Conservation (phyloP, 352 stramenopile species). For the Blastocystis sp. region DNA sequence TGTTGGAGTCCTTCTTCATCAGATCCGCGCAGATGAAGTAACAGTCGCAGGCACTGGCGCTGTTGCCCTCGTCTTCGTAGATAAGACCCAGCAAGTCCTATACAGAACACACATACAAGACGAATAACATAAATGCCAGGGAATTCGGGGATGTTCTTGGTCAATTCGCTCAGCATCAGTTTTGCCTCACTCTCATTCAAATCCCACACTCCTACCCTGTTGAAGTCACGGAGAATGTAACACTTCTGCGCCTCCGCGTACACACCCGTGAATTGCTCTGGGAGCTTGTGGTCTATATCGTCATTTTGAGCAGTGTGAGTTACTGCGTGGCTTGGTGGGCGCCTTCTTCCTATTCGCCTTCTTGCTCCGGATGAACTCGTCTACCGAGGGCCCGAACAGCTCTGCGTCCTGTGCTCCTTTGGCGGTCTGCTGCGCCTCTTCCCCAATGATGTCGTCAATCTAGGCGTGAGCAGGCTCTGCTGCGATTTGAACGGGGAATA, state of each 20-base stretch:
- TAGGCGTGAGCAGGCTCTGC: neutral
- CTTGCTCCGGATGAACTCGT: conserved; percentile 47
- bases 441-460: conserved; percentile 68
- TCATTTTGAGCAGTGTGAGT: neutral
- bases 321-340: conserved; percentile 10
- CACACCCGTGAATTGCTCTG: conserved; percentile 20
- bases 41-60: conserved; percentile 44
- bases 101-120: neutral
- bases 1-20: conserved; percentile 28
- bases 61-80: conserved; percentile 49
- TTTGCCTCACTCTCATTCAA: too few species aligned
- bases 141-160: conserved; percentile 55
- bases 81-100: conserved; percentile 58
- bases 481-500: neutral
- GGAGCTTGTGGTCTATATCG: conserved; percentile 20
- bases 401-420: conserved; percentile 1
- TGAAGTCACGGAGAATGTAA: conserved; percentile 54
- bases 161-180: conserved; percentile 63
- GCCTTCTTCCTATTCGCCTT: conserved; percentile 24
- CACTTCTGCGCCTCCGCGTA: conserved; percentile 40
- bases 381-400: conserved; percentile 52
- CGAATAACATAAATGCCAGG: conserved; percentile 28
- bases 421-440: neutral
- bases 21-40: conserved; percentile 63
- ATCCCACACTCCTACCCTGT: conserved; percentile 20